Conservation (phyloP, 306 rosid species). For the Phaseolus lunatus region DNA sequence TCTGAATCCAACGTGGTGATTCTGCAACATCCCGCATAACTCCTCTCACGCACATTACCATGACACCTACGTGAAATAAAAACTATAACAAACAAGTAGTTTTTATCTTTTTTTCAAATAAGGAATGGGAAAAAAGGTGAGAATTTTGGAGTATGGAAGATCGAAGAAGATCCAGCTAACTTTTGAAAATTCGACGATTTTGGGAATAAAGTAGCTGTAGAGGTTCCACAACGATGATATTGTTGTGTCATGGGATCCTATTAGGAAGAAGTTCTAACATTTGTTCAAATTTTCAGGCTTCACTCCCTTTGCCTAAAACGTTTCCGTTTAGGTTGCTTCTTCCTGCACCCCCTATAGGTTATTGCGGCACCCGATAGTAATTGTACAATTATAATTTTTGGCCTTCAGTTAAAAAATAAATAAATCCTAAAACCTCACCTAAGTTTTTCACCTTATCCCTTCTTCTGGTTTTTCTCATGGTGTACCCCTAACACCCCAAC, state of each 20-base stretch:
- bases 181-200: background rate
- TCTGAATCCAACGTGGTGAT: conserved; percentile 17
- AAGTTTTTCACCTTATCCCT: too few species aligned
- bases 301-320: background rate
- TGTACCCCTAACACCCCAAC: too few species aligned
- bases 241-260: background rate
- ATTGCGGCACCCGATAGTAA: too few species aligned
- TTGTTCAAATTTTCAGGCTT: background rate
- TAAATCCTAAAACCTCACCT: too few species aligned
- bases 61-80: background rate
- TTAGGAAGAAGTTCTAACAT: background rate
- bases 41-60: background rate
- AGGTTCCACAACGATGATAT: background rate
- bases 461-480: too few species aligned
- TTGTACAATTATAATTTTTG: too few species aligned
- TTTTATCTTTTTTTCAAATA: background rate
- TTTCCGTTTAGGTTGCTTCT: too few species aligned
- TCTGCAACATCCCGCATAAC: background rate
- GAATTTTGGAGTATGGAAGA: background rate
- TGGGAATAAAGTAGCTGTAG: background rate
- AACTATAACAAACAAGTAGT: background rate
- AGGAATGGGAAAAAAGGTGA: background rate
- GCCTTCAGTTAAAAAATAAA: too few species aligned
- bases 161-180: background rate
- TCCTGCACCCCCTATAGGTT: too few species aligned